Evolutionary conservation across 139 green algal genomes (phyloP), one percentile per base, ranked within the genome.

Genomic region (Axilococcus clingmanii): DNA sequence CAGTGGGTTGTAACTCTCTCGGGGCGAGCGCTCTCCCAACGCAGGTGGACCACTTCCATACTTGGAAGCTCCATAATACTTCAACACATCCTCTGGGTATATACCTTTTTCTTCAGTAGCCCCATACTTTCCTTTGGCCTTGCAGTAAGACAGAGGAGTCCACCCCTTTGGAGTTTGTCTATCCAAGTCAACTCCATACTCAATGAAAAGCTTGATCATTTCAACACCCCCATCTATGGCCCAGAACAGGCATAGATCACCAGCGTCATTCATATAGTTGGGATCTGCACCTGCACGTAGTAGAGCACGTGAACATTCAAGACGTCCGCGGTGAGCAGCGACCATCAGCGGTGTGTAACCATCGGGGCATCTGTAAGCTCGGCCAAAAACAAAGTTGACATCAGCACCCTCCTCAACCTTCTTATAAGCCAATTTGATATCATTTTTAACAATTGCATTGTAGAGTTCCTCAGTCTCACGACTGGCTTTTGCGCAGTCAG

Each of bases 301-400:
- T 34, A 96, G 65, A 7, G 87, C 88, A 53, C 79, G 81, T 8
- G 76, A 72, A 52, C 79, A 90, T 61, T 94, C 86, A 31, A 94
- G 48, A 17, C 84, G 68, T 20, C 79, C 74, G 4, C 83, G 57
- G 69, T 94, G 86, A 9, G 59, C 66, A 0, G 86, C 87, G 19
- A 79, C 80, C 88, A 96, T 96, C 23, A 96, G 77, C 0, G 87
- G 82, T 0, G 88, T 95, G 79, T 96, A 96, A 16, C 88, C 88
- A 55, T 91, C 81, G 15, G 66, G 55, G 45, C 75, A 88, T 31
- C 22, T 17, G 66, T 94, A 95, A 2, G 82, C 82, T 4, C 52
- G 20, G 0, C 82, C 84, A 72, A 94, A 96, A 14, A 95, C 79
- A 63, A 94, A 96, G 72, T 94, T 94, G 23, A 94, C 82, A 55